These are phyloP conservation scores for Cicer bijugum DNA, from an alignment of 306 rosid species.

Conservation along the genomic window DNA sequence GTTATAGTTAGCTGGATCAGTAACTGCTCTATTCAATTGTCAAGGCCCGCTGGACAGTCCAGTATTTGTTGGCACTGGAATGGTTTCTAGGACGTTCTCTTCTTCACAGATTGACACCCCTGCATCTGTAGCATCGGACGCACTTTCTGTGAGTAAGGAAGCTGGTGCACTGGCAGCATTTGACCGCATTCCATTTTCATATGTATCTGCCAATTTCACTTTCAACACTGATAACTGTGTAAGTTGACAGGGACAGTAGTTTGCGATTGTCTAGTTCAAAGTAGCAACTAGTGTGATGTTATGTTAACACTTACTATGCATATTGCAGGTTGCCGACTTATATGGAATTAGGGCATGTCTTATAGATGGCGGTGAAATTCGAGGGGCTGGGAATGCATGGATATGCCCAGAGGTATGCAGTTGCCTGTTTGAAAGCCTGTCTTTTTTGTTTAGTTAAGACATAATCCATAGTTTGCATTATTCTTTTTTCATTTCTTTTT, in stretches of 20 bases:
- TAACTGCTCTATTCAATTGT: conserved; percentile 94
- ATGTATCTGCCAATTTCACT: conserved; percentile 92
- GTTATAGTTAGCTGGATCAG: conserved; percentile 93
- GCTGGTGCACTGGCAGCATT: conserved; percentile 91
- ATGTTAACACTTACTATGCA: conserved; percentile 40
- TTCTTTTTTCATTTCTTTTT: neutral
- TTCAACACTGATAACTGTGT: conserved; percentile 93
- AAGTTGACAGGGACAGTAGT: conserved; percentile 50
- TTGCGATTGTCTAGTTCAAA: conserved; percentile 7
- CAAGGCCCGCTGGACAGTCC: conserved; percentile 96
- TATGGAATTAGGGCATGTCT: conserved; percentile 97
- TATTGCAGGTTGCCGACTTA: conserved; percentile 82
- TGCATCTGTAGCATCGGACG: conserved; percentile 78
- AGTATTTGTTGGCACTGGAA: conserved; percentile 95
- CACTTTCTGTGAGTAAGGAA: conserved; percentile 77
- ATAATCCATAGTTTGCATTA: neutral
- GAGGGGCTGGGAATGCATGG: conserved; percentile 99
- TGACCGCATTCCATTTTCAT: conserved; percentile 92
- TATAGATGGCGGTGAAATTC: conserved; percentile 98
- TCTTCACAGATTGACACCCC: conserved; percentile 58
- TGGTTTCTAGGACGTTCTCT: conserved; percentile 89
- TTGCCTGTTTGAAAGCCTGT: conserved; percentile 35
- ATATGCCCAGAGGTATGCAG: conserved; percentile 88
- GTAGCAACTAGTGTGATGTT: conserved; percentile 24
- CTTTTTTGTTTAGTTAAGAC: neutral